Evolutionary conservation across 2,329 filamentous ascomycete species (phyloP), one percentile per base, ranked within the genome.

Genomic region (Aspergillus terreus): DNA sequence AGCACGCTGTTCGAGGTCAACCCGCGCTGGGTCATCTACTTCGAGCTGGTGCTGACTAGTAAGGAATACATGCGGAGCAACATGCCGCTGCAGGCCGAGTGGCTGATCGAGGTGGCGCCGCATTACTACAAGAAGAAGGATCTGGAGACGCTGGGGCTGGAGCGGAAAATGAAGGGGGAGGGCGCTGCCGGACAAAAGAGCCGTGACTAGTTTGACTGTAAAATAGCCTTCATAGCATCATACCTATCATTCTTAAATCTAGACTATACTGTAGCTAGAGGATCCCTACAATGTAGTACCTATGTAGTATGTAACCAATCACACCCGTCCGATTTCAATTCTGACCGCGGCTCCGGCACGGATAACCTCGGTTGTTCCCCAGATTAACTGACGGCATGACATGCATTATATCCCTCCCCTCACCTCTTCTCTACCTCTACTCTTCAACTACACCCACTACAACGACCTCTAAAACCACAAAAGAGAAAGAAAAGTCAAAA

Each of bases 71-170:
- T 96, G 85, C 80, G 92, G 21, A 89, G 84, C 63, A 88, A 88
- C 52, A 86, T 96, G 78, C 91, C 91, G 1, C 82, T 97, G 47
- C 85, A 95, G 65, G 78, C 88, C 0, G 84, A 85, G 66, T 96
- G 92, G 92, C 69, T 99, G 61, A 82, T 84, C 6, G 92, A 97
- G 72, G 83, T 94, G 54, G 94, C 94, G 55, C 92, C 92, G 56
- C 94, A 97, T 75, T 96, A 91, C 66, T 90, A 96, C 70, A 96
- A 95, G 75, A 87, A 88, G 75, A 87, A 90, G 73, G 91, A 96
- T 66, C 70, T 96, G 38, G 92, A 96, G 64, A 85, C 80, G 15
- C 67, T 96, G 61, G 90, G 90, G 2, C 66, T 81, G 64, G 87
- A 90, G 53, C 88, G 83, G 75, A 95, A 90, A 72, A 79, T 87